Evolutionary conservation across 805 yeast species (phyloP), one percentile per base, ranked within the genome.

Genomic region (Saturnispora serradocipensis): DNA sequence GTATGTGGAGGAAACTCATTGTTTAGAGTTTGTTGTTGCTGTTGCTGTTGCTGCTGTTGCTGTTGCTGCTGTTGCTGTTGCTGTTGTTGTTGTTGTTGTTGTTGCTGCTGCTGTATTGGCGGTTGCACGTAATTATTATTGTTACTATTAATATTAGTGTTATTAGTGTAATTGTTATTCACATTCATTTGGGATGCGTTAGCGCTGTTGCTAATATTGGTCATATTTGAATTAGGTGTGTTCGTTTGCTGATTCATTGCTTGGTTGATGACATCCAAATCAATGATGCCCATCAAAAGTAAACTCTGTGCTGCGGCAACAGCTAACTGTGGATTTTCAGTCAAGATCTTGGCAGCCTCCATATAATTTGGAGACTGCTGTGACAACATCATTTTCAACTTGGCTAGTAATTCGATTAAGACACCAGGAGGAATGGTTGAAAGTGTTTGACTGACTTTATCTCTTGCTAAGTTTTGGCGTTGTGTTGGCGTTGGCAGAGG

Each of bases 251-350:
- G 72, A 64, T 56, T 34, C 66, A 63, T 60, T 15, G 86, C 78
- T 54, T 80, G 78, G 35, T 74, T 73, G n/a, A 85, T 79, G n/a
- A 82, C 84, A 44, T 78, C 81, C 38, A 75, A 72, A 62, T 84
- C 86, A 22, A 86, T 78, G 43, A 86, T 73, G 0, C 93, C 95
- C 90, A 86, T 85, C 46, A 84, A 71, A 18, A 86, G 67, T 55
- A 86, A 69, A 2, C 89, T 86, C 62, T 86, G 93, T 0, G 90
- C 80, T 1, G 87, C 82, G 1, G 86, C 75, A 2, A 80, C 69
- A 3, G 89, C 84, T 42, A 85, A 67, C 46, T 80, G 67, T 16
- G 82, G 81, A 56, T 80, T 68, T 58, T 77, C 68, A 51, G 71
- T 72, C 58, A 80, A 71, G 52, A 84, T 71, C 53, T 75, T 76